Evolutionary conservation across 257 asterid genomes (phyloP).

Genomic region (Plectranthus barbatus): DNA sequence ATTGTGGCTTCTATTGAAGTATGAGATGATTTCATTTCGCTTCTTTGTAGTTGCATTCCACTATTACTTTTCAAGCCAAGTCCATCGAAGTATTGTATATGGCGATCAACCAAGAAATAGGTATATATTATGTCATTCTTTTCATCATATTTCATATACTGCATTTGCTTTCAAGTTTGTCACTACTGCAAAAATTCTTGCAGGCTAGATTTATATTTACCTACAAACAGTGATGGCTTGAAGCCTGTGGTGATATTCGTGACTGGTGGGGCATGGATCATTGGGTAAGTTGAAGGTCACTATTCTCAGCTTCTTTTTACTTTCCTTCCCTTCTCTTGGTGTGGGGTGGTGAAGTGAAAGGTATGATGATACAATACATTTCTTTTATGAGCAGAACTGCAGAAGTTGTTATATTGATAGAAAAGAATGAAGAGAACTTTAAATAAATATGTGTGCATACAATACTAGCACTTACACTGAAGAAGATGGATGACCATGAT

Average conservation of each 20-base stretch:
- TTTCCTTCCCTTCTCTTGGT: background rate
- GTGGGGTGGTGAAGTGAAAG: too few relatives aligned
- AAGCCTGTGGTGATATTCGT: conserved; percentile 92
- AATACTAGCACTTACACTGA: too few relatives aligned
- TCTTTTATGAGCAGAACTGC: too few relatives aligned
- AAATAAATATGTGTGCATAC: background rate
- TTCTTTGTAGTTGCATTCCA: conserved; percentile 65
- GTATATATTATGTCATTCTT: conserved; percentile 20
- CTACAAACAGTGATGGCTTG: conserved; percentile 37
- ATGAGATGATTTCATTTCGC: conserved; percentile 11
- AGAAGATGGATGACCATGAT: too few relatives aligned
- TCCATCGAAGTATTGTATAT: conserved; percentile 71
- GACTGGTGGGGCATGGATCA: conserved; percentile 99
- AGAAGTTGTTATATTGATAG: too few relatives aligned
- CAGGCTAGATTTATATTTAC: conserved; percentile 96
- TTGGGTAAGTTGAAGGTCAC: conserved; percentile 50
- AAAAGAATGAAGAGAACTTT: too few relatives aligned
- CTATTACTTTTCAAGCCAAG: conserved; percentile 80
- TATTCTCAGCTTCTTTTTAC: background rate
- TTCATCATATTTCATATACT: background rate
- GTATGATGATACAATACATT: too few relatives aligned
- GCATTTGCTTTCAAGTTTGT: conserved; percentile 3
- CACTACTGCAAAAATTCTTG: background rate
- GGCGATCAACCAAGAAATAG: conserved; percentile 93
- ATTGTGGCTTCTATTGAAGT: background rate